phyloP scores from a whole-genome alignment of 2,329 filamentous ascomycete genomes.

The Rutstroemia sp. region DNA sequence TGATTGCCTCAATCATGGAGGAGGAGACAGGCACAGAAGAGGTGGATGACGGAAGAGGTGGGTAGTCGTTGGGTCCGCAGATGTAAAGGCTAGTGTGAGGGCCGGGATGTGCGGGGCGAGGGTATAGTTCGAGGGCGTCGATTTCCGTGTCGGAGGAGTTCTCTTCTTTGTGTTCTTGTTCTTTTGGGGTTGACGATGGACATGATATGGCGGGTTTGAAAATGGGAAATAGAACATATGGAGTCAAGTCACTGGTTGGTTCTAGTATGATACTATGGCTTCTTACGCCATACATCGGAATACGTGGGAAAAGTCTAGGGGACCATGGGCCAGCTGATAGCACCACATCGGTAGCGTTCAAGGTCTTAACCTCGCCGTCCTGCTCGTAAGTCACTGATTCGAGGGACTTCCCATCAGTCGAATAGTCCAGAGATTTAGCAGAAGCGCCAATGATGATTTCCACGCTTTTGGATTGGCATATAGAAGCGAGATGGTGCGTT shows the following conservation, averaged over 20 bases:
- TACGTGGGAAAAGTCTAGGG: neutral
- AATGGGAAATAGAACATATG: neutral
- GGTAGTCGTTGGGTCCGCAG: neutral
- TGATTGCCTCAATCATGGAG: neutral
- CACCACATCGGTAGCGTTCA: neutral
- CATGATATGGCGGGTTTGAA: neutral
- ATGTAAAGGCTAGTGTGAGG: neutral
- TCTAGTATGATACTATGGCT: neutral
- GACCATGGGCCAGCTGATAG: neutral
- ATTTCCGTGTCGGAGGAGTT: neutral
- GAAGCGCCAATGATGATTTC: neutral
- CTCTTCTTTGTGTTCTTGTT: neutral
- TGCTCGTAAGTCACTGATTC: neutral
- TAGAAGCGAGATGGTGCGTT: neutral
- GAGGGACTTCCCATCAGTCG: neutral
- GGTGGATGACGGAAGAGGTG: neutral
- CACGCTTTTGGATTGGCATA: neutral
- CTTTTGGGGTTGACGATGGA: neutral
- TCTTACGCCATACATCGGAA: neutral
- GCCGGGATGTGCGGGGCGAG: neutral
- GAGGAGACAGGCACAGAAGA: neutral
- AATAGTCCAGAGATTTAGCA: neutral
- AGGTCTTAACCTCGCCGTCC: neutral
- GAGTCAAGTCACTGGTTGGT: neutral
- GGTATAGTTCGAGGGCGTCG: neutral